Conservation (phyloP, 768 basidiomycete species). For the Boletus pseudo-olivaceus region DNA sequence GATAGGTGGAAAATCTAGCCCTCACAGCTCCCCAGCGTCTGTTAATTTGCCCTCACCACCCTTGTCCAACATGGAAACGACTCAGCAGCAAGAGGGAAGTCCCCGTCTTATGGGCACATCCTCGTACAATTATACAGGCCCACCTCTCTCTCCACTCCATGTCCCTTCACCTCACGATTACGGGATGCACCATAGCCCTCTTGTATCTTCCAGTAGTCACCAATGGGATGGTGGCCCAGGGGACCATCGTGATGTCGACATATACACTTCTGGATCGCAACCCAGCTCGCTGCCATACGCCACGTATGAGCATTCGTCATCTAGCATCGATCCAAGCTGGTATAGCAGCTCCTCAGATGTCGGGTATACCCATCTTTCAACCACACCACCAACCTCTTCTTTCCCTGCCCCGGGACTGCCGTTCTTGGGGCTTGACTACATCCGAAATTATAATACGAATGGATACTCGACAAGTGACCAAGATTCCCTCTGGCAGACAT, state of each 20-base stretch:
- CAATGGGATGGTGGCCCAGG: constrained; percentile 46
- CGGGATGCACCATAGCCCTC: constrained; percentile 33
- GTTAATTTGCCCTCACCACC: constrained; percentile 69
- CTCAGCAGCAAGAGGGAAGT: constrained; percentile 48
- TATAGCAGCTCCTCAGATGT: constrained; percentile 34
- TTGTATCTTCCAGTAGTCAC: constrained; percentile 24
- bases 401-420: constrained; percentile 76
- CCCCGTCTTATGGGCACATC: constrained; percentile 48
- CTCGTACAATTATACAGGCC: constrained; percentile 40
- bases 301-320: constrained; percentile 42
- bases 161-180: constrained; percentile 59
- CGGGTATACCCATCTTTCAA: constrained; percentile 45
- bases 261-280: constrained; percentile 41
- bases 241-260: constrained; percentile 39
- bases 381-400: constrained; percentile 56
- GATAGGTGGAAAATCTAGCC: constrained; percentile 46
- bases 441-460: constrained; percentile 69
- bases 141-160: constrained; percentile 51
- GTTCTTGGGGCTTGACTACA: constrained; percentile 79
- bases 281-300: constrained; percentile 37
- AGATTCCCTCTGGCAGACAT: constrained; percentile 52
- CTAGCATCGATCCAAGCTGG: constrained; percentile 39
- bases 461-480: constrained; percentile 35
- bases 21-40: constrained; percentile 75
- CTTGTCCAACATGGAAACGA: constrained; percentile 47